Percentiles rank a stretch among this genome's conserved stretches.
These are phyloP conservation scores for Pichia inconspicua DNA, from an alignment of 1,139 yeast species.

Conservation along the genomic window DNA sequence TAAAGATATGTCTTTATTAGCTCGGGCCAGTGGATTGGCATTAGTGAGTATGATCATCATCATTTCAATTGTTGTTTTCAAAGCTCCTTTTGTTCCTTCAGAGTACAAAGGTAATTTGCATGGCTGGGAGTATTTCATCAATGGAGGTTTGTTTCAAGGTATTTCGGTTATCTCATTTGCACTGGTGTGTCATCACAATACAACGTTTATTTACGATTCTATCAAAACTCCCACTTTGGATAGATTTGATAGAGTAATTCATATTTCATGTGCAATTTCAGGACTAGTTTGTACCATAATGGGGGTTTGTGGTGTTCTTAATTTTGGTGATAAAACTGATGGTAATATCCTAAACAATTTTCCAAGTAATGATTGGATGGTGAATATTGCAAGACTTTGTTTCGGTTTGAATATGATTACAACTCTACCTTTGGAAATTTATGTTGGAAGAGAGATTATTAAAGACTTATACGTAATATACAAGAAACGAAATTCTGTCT, in stretches of 20 bases:
- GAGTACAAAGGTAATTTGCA: slow-evolving; percentile 42
- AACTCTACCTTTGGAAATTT: slow-evolving; percentile 83
- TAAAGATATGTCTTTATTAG: slow-evolving; percentile 75
- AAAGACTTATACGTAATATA: slow-evolving; percentile 45
- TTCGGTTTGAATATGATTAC: slow-evolving; percentile 94
- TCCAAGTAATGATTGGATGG: slow-evolving; percentile 61
- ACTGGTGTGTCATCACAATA: slow-evolving; percentile 90
- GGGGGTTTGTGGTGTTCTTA: slow-evolving; percentile 73
- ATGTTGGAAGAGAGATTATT: slow-evolving; percentile 81
- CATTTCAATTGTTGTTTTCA: slow-evolving; percentile 59
- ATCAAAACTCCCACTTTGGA: slow-evolving; percentile 67
- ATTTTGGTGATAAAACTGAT: slow-evolving; percentile 69
- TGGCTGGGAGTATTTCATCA: slow-evolving; percentile 45
- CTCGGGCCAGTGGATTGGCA: slow-evolving; percentile 85
- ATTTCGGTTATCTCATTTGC: slow-evolving; percentile 90
- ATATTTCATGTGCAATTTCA: slow-evolving; percentile 74
- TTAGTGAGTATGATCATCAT: slow-evolving; percentile 76
- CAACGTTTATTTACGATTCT: slow-evolving; percentile 81
- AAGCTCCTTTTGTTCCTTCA: slow-evolving; percentile 59
- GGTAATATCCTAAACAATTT: slow-evolving; percentile 87
- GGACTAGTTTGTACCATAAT: slow-evolving; percentile 71
- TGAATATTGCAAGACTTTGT: slow-evolving; percentile 81
- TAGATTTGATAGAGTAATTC: slow-evolving; percentile 71
- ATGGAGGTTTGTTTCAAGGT: slow-evolving; percentile 72
- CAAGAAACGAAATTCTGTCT: slow-evolving; percentile 15